Conservation (phyloP, 116 monocot species). For the Posidonia oceanica region DNA sequence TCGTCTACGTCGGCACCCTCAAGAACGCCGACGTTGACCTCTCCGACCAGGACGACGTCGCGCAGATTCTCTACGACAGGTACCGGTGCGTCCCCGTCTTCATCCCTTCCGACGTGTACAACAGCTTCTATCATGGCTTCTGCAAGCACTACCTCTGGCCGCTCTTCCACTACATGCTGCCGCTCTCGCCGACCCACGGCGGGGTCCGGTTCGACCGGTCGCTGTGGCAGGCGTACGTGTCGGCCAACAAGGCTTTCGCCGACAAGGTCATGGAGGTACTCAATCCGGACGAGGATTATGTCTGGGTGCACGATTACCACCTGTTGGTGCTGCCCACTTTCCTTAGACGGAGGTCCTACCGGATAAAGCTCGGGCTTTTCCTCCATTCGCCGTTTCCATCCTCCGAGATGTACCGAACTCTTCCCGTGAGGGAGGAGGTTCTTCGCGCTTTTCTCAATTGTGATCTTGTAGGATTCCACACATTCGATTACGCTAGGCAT, state of each 20-base stretch:
- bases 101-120: slow-evolving; percentile 25
- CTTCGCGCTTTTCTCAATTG: slow-evolving; percentile 49
- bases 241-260: slow-evolving; percentile 45
- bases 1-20: slow-evolving; percentile 54
- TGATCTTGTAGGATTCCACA: slow-evolving; percentile 70
- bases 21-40: slow-evolving; percentile 21
- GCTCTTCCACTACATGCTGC: slow-evolving; percentile 58
- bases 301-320: slow-evolving; percentile 74
- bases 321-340: slow-evolving; percentile 53
- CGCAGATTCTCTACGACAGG: slow-evolving; percentile 19
- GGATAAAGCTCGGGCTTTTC: slow-evolving; percentile 47
- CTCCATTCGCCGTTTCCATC: slow-evolving; percentile 63
- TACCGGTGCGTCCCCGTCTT: slow-evolving; percentile 54
- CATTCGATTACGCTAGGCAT: slow-evolving; percentile 68
- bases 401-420: slow-evolving; percentile 52
- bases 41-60: slow-evolving; percentile 37
- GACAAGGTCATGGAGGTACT: slow-evolving; percentile 31
- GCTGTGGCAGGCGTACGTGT: slow-evolving; percentile 42
- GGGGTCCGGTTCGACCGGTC: slow-evolving; percentile 31
- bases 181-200: slow-evolving; percentile 18
- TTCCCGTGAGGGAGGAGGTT: slow-evolving; percentile 48
- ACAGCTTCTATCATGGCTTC: slow-evolving; percentile 55
- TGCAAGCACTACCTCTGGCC: slow-evolving; percentile 75
- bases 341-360: slow-evolving; percentile 31
- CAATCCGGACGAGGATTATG: slow-evolving; percentile 37